Evolutionary conservation across 768 basidiomycete species (phyloP), one percentile per base, ranked within the genome.

Genomic region (Podaxis sp.): DNA sequence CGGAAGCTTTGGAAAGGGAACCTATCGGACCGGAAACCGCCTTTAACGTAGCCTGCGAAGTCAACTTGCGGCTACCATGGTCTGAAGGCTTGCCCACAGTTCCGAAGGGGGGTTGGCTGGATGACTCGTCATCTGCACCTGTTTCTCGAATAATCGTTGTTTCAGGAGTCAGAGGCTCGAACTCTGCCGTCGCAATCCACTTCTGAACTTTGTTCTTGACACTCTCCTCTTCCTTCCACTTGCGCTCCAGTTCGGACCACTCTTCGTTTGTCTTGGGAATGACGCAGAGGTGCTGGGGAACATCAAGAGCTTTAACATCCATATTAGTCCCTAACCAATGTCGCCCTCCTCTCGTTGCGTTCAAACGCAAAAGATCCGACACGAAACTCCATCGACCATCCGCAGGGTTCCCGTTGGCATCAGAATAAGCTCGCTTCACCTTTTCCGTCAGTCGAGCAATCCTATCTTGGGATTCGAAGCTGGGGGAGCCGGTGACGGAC

Each of bases 101-200:
- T 52, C 19, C 24, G 46, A 51, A 11, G 28, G 26, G 2, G n/a
- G 33, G 13, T 17, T 19, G 53, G 3, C 36, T 0, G 7, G 22
- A 49, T 17, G n/a, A 4, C 39, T 39, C 36, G 26, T 30, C 53
- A 33, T 51, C 22, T 26, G 19, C 2, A 15, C 0, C 26, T 5
- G 30, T 12, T 40, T 56, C 46, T 8, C 38, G 54, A 12, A 56
- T 17, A 24, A 56, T 19, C 46, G 61, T 56, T 63, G 40, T 49
- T 49, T 57, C 61, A 11, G 61, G 61, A 12, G 61, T 56, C 44
- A 63, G 36, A 51, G 61, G 54, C n/a, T 56, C 48, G 52, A 63
- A 63, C 36, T 57, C 61, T 8, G 61, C 61, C 22, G 61, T 51
- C 24, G 11, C 51, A n/a, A 63, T 63, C 61, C 61, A 63, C 11